Evolutionary conservation across 306 rosid genomes (phyloP).

Genomic region (Sicyos baderoa): DNA sequence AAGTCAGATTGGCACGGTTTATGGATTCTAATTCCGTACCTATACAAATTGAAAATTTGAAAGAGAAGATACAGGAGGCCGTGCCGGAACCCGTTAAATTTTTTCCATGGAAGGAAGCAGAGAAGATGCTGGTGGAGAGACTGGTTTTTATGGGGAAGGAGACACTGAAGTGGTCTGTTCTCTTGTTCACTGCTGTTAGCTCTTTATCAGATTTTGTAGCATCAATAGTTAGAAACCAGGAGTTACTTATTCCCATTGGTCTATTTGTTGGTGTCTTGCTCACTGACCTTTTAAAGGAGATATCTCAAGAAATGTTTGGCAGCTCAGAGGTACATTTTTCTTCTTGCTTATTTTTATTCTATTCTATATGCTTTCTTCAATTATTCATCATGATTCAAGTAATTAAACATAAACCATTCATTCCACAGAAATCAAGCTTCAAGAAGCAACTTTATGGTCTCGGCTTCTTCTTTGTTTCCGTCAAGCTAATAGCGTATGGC

Average conservation of each 20-base stretch:
- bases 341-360: not conserved
- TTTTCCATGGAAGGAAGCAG: conserved; percentile 39
- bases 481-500: conserved; percentile 26
- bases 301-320: conserved; percentile 24
- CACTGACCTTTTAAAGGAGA: conserved; percentile 31
- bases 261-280: conserved; percentile 35
- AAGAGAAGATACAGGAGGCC: conserved; percentile 32
- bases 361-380: not conserved
- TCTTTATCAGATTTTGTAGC: conserved; percentile 28
- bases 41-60: conserved; percentile 14
- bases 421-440: conserved; percentile 25
- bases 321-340: conserved; percentile 26
- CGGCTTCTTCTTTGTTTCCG: conserved; percentile 27
- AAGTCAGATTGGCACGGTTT: conserved; percentile 26
- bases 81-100: conserved; percentile 33
- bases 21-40: conserved; percentile 21
- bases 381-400: not conserved
- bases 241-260: conserved; percentile 37
- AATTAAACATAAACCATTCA: not conserved
- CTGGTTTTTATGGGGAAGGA: conserved; percentile 25
- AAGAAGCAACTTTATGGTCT: conserved; percentile 27
- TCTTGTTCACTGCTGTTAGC: conserved; percentile 20
- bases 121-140: conserved; percentile 21
- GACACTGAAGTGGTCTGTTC: conserved; percentile 29
- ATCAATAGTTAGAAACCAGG: conserved; percentile 32